Base-by-base conservation (phyloP, 495 filamentous ascomycete species). In the Immersiella caudata region DNA sequence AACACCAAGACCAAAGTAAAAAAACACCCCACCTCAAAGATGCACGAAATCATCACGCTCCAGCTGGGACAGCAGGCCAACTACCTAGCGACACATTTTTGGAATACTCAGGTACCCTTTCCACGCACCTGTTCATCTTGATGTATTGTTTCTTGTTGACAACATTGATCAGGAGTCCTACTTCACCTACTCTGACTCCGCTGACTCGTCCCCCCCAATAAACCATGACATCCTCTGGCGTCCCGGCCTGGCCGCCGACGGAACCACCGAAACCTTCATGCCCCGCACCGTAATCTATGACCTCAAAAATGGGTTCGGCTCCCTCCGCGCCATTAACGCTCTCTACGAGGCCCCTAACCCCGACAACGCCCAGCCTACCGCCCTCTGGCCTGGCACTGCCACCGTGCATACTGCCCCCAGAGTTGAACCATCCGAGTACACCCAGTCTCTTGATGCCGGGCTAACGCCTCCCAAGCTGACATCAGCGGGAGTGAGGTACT, bases 21-120 rank as follows among this genome's bases (percentile, higher is more conserved):
- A 12, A 12, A 46, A 12, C n/a, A 25, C 20, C 51, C 18, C 52
- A 6, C 9, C 14, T 1, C 14, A 49, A 74, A 65, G n/a, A 99
- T 99, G 95, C 93, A 96, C 80, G 95, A 99, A 76, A 93, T 98
- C 67, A 84, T 99, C 65, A 97, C 95, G 1, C 80, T 98, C 52
- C 95, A 99, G 80, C 86, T 98, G 62, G 95, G 95, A 49, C 92
- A 97, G 71, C 88, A 89, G 74, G 91, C 89, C 72, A 99, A 99
- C 80, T 96, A 97, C 72, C 77, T 97, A 27, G 93, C 90, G n/a
- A 97, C 92, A 0, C 95, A 99, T 81, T 98, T 97, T 76, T 99
- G 96, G 96, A 99, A 99, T 72, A 84, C 93, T 27, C 94, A 97
- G 82, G 76, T 78, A 70, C 64, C 8, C 8, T 33, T 8, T 33